A percentile compares a stretch with the other conserved stretches of the same genome.
Conservation (phyloP, 257 asterid species). For the Echium plantagineum region DNA sequence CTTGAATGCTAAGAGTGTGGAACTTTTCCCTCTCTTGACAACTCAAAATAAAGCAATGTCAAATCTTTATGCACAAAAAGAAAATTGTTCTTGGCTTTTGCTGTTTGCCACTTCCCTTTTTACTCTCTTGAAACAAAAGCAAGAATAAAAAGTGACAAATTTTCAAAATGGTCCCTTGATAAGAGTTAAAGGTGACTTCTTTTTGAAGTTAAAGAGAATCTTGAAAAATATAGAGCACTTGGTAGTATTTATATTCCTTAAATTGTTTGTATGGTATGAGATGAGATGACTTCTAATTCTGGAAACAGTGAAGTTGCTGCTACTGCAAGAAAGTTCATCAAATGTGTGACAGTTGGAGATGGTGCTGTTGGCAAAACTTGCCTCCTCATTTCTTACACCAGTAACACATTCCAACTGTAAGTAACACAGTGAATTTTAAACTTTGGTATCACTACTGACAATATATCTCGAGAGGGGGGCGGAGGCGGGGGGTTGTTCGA, state of each 20-base stretch:
- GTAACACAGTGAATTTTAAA: not conserved
- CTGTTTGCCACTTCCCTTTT: too few species aligned
- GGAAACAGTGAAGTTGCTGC: conserved; percentile 7
- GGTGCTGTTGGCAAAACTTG: conserved; percentile 38
- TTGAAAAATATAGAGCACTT: too few species aligned
- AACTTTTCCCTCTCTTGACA: too few species aligned
- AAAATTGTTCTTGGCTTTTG: too few species aligned
- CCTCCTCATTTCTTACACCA: conserved; percentile 34
- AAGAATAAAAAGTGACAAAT: not conserved
- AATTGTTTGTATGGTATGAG: not conserved
- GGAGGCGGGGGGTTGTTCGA: too few species aligned
- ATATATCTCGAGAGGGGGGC: too few species aligned
- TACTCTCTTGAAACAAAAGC: not conserved
- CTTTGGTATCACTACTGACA: not conserved
- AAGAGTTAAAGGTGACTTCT: not conserved
- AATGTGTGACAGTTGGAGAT: conserved; percentile 36
- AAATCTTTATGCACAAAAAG: too few species aligned
- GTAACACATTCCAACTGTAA: conserved; percentile 30
- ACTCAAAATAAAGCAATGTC: too few species aligned
- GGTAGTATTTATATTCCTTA: not conserved
- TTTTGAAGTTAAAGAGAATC: not conserved
- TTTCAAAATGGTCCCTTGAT: not conserved
- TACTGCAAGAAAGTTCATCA: conserved; percentile 23
- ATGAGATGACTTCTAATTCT: conserved; percentile 11
- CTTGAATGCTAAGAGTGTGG: too few species aligned